Evolutionary conservation across 805 yeast species (phyloP).

Genomic region (Saccharomycopsis sp.): DNA sequence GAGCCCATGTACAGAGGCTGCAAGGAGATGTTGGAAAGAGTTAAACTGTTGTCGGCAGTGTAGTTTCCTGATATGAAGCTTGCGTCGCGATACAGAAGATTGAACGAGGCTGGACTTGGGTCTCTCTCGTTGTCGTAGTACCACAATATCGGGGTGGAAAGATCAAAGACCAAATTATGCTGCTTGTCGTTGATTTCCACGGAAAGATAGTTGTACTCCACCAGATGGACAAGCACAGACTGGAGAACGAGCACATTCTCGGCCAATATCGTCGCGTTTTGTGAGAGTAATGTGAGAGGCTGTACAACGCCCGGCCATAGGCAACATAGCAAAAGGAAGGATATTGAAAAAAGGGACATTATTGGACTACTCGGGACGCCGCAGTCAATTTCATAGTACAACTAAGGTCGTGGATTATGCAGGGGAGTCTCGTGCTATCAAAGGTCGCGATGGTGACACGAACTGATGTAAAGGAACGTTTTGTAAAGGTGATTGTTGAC

Average conservation of each 20-base stretch:
- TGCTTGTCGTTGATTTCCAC: constrained; percentile 2
- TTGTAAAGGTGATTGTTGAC: too few relatives aligned
- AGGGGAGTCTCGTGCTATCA: too few relatives aligned
- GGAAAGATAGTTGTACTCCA: background rate
- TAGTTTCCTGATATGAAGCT: constrained; percentile 4
- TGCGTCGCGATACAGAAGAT: background rate
- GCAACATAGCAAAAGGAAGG: background rate
- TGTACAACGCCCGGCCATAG: background rate
- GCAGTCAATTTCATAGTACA: background rate
- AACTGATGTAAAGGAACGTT: too few relatives aligned
- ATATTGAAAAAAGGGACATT: background rate
- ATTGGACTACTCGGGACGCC: background rate
- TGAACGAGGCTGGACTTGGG: background rate
- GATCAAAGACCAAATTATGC: constrained; percentile 5
- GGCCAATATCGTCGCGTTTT: background rate
- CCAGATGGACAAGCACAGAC: background rate
- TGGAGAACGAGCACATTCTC: background rate
- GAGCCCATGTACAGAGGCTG: constrained; percentile 9
- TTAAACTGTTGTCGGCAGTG: background rate
- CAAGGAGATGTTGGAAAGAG: constrained; percentile 2
- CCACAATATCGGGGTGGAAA: constrained; percentile 14
- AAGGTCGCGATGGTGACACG: too few relatives aligned
- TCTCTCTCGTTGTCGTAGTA: background rate
- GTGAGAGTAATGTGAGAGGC: background rate
- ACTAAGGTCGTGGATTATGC: background rate